Evolutionary conservation across 176 grass and related monocot genomes (phyloP).

Genomic region (Urochloa ruziziensis): DNA sequence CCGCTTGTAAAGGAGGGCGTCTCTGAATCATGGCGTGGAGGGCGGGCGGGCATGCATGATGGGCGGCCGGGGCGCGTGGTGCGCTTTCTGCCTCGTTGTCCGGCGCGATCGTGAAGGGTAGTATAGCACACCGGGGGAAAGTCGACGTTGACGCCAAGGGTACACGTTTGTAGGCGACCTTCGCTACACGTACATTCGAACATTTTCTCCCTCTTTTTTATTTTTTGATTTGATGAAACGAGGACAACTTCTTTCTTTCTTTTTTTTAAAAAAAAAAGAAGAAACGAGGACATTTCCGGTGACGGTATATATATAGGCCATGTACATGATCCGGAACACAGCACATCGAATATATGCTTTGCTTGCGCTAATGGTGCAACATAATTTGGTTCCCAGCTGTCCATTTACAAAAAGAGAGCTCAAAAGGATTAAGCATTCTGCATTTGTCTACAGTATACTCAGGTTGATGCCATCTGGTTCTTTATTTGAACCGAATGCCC

Average conservation of each 20-base stretch:
- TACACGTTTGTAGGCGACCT: background rate
- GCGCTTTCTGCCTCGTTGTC: constrained; percentile 16
- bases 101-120: background rate
- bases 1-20: constrained; percentile 36
- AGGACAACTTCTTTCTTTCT: background rate
- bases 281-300: background rate
- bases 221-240: background rate
- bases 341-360: constrained; percentile 13
- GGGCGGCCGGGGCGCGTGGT: background rate
- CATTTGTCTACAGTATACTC: background rate
- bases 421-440: background rate
- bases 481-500: constrained; percentile 45
- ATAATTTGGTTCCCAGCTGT: background rate
- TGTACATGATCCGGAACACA: background rate
- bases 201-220: background rate
- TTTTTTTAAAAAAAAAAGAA: background rate
- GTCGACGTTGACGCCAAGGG: constrained; percentile 33
- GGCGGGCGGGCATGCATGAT: constrained; percentile 24
- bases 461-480: background rate
- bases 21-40: background rate
- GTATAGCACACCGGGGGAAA: constrained; percentile 11
- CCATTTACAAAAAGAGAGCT: background rate
- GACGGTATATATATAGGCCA: background rate
- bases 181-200: background rate
- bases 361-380: background rate